These are phyloP conservation scores for Postia placenta DNA, from an alignment of 768 basidiomycete genomes.

Conservation along the genomic window DNA sequence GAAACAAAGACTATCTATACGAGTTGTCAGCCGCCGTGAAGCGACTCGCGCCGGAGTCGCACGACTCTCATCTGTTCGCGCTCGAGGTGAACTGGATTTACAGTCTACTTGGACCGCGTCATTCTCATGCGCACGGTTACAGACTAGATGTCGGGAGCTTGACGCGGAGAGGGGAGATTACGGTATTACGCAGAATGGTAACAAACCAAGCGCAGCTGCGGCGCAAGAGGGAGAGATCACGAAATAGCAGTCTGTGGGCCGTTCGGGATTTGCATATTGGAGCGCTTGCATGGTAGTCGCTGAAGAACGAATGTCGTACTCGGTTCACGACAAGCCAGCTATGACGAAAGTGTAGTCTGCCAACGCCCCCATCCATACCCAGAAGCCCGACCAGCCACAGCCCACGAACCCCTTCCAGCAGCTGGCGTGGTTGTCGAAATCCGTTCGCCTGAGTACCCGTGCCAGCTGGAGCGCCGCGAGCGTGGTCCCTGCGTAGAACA, in stretches of 20 bases:
- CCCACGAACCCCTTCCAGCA: slow-evolving; percentile 89
- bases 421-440: slow-evolving; percentile 69
- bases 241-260: no score
- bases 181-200: not conserved
- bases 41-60: slow-evolving; percentile 65
- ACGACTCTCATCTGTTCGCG: slow-evolving; percentile 71
- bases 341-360: slow-evolving; percentile 51
- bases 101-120: not conserved
- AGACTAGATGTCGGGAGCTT: slow-evolving; percentile 21
- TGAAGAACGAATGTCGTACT: no score
- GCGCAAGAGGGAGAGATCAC: no score
- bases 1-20: slow-evolving; percentile 93
- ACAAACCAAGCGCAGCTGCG: no score
- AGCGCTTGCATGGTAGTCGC: no score
- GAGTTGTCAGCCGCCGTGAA: slow-evolving; percentile 67
- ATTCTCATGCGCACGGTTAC: not conserved
- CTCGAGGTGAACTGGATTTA: slow-evolving; percentile 51
- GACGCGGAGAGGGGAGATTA: slow-evolving; percentile 9
- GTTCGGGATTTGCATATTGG: no score
- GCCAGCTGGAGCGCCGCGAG: slow-evolving; percentile 73
- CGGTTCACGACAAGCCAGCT: not conserved
- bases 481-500: slow-evolving; percentile 76
- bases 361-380: slow-evolving; percentile 78
- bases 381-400: slow-evolving; percentile 85
- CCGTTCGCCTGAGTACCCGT: slow-evolving; percentile 65